Evolutionary conservation across 805 yeast genomes (phyloP).

Genomic region (Candida chauliodis): DNA sequence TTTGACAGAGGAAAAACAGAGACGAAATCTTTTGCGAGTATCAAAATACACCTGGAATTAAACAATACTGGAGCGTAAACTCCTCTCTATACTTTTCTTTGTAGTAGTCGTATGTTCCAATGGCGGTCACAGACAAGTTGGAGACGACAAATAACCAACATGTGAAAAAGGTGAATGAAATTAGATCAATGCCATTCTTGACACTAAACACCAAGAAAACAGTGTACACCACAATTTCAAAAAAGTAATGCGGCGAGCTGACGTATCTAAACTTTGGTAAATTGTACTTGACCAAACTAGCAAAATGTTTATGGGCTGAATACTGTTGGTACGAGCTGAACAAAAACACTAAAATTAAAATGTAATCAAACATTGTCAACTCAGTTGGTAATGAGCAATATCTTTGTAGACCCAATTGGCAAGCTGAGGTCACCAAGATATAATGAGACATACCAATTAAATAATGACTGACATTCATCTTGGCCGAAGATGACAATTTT

Average conservation of each 20-base stretch:
- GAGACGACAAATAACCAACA: constrained; percentile 33
- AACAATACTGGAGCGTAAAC: constrained; percentile 26
- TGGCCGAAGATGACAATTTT: constrained; percentile 43
- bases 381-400: constrained; percentile 14
- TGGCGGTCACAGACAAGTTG: constrained; percentile 55
- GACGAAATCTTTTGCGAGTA: background rate
- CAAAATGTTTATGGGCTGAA: constrained; percentile 47
- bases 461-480: constrained; percentile 66
- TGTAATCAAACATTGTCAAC: constrained; percentile 18
- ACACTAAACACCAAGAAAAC: constrained; percentile 23
- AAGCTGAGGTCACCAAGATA: constrained; percentile 40
- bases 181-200: constrained; percentile 3
- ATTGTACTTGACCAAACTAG: constrained; percentile 51
- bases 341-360: constrained; percentile 36
- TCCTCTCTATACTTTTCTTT: constrained; percentile 22
- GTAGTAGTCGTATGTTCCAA: constrained; percentile 51
- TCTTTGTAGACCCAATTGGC: constrained; percentile 19
- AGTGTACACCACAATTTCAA: constrained; percentile 57
- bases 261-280: constrained; percentile 47
- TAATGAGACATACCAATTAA: constrained; percentile 63
- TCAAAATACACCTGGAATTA: constrained; percentile 36
- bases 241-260: constrained; percentile 67
- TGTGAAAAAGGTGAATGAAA: constrained; percentile 15
- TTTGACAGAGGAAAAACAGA: background rate
- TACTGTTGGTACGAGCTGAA: constrained; percentile 54